Evolutionary conservation across 495 filamentous ascomycete genomes (phyloP).

Genomic region (Cryomyces minteri): DNA sequence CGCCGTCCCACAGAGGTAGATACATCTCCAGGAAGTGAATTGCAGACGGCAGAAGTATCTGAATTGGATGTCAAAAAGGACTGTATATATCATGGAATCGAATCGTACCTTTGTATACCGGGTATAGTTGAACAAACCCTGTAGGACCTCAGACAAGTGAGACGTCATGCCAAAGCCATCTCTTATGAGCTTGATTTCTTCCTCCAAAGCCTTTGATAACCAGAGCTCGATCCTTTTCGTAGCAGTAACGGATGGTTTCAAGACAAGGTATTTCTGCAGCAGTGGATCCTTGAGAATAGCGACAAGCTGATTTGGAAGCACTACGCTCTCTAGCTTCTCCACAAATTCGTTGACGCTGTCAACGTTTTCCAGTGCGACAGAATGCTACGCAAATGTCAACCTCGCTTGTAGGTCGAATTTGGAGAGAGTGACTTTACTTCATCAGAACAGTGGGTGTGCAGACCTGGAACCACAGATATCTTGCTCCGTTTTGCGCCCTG

Average conservation of each 20-base stretch:
- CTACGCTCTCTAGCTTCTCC: slow-evolving; percentile 57
- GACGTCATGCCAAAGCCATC: neutral
- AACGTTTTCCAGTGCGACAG: slow-evolving; percentile 62
- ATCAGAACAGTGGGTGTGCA: slow-evolving; percentile 55
- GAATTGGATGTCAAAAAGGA: neutral
- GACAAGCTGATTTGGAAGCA: slow-evolving; percentile 63
- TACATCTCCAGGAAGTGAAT: neutral
- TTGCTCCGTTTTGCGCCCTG: slow-evolving; percentile 24
- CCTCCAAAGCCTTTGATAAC: neutral
- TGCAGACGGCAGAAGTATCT: neutral
- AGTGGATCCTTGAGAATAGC: slow-evolving; percentile 59
- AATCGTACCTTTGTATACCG: neutral
- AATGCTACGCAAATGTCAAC: slow-evolving; percentile 23
- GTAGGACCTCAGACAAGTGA: neutral
- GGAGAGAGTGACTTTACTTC: slow-evolving; percentile 26
- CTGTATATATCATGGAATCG: neutral
- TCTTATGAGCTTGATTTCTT: neutral
- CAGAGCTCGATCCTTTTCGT: neutral
- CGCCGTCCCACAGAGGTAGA: neutral
- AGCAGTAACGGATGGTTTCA: slow-evolving; percentile 35
- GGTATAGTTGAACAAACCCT: neutral
- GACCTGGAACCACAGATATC: slow-evolving; percentile 37
- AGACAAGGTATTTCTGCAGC: slow-evolving; percentile 53
- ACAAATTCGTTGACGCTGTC: slow-evolving; percentile 55
- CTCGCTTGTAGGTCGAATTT: no score